Percentiles rank a stretch among this genome's conserved stretches.
These are phyloP conservation scores for Vanrija sp. DNA, from an alignment of 1,284 basidiomycete species.

Conservation along the genomic window DNA sequence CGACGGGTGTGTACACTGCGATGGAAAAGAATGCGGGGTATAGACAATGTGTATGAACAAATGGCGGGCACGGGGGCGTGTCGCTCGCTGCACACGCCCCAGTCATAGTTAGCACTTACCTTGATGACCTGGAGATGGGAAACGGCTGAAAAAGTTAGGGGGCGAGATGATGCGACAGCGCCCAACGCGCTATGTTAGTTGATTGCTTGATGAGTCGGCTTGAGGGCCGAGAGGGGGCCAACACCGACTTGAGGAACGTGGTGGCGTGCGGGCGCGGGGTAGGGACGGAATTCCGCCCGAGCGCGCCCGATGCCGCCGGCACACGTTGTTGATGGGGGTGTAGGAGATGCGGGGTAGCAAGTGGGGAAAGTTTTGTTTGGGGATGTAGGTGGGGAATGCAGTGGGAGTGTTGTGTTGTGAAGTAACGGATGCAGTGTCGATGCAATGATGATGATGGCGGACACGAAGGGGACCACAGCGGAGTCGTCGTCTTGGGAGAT, in stretches of 20 bases:
- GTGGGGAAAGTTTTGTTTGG: no score
- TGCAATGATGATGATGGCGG: no score
- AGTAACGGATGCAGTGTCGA: no score
- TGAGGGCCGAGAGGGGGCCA: no score
- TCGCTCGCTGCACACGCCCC: neutral
- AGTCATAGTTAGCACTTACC: conserved; percentile 1
- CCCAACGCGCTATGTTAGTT: neutral
- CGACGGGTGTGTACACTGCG: neutral
- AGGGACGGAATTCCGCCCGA: no score
- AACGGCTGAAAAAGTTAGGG: neutral
- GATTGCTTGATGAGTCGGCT: no score
- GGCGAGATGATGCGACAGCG: neutral
- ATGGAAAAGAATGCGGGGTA: neutral
- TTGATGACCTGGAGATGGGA: neutral
- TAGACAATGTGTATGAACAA: neutral
- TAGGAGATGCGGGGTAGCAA: no score
- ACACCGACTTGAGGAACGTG: neutral
- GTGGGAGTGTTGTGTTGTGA: neutral
- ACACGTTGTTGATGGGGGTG: no score
- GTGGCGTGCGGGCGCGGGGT: no score
- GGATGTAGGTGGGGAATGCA: neutral
- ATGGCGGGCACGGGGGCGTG: neutral
- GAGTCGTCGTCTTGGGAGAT: no score
- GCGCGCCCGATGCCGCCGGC: no score
- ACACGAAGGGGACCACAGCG: no score